Conservation (phyloP, 2,329 filamentous ascomycete genomes). For the Celoporthe dispersa region DNA sequence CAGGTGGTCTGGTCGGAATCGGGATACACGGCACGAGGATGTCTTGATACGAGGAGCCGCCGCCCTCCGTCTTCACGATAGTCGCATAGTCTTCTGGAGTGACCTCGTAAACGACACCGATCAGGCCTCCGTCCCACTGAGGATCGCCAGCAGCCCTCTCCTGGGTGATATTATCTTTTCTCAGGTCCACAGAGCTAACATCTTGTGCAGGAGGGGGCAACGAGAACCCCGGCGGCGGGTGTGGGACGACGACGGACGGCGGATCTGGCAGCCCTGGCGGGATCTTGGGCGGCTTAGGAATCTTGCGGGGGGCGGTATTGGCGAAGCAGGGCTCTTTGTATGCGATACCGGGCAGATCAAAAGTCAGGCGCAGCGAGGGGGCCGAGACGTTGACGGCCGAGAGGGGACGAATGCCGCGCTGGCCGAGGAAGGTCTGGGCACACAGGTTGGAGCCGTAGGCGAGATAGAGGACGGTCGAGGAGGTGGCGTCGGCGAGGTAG, state of each 20-base stretch:
- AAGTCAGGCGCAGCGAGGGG: constrained; percentile 76
- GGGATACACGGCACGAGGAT: constrained; percentile 78
- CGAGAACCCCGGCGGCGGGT: constrained; percentile 28
- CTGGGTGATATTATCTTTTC: too few species aligned
- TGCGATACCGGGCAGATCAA: constrained; percentile 83
- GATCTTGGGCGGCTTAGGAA: constrained; percentile 47
- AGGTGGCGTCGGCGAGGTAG: constrained; percentile 26
- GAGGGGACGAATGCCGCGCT: constrained; percentile 78
- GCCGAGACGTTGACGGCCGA: constrained; percentile 82
- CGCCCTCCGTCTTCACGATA: constrained; percentile 91
- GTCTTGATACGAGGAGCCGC: constrained; percentile 82
- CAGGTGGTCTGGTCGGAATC: constrained; percentile 58
- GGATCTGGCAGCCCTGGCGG: constrained; percentile 37
- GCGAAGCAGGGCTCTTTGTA: constrained; percentile 93
- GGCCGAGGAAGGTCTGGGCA: constrained; percentile 77
- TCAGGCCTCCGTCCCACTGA: constrained; percentile 77
- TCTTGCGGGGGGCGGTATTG: constrained; percentile 69
- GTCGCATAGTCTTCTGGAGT: constrained; percentile 79
- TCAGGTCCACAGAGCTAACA: constrained; percentile 21
- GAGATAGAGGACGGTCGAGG: constrained; percentile 71
- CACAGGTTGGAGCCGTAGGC: constrained; percentile 93
- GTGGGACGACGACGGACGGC: constrained; percentile 37
- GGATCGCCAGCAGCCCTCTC: constrained; percentile 50
- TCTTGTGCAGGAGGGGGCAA: constrained; percentile 11
- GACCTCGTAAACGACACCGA: constrained; percentile 96